Evolutionary conservation across 208 protist genomes (phyloP).

Genomic region (Leishmania aethiopica): DNA sequence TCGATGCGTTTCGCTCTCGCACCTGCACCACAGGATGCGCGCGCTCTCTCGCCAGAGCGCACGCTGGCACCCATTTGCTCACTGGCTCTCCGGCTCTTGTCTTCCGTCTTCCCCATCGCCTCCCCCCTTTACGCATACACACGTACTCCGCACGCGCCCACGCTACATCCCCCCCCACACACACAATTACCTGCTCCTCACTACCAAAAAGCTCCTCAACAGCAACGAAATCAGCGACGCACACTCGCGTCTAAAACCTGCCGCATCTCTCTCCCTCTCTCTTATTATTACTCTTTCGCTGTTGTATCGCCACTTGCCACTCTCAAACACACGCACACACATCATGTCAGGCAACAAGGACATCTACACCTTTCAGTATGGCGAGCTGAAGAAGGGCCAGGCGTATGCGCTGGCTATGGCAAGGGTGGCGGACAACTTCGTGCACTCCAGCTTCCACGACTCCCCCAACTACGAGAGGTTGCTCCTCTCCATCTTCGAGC

Average conservation of each 20-base stretch:
- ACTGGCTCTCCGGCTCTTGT: not conserved
- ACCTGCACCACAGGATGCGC: not conserved
- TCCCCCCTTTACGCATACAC: not conserved
- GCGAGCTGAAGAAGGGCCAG: slow-evolving; percentile 59
- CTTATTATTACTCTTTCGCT: not conserved
- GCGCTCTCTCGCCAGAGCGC: not conserved
- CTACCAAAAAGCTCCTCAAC: not conserved
- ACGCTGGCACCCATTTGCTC: not conserved
- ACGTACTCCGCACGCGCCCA: not conserved
- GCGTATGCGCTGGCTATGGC: slow-evolving; percentile 66
- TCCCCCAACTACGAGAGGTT: slow-evolving; percentile 69
- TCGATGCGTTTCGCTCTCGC: not conserved
- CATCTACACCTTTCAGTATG: slow-evolving; percentile 78
- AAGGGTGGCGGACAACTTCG: slow-evolving; percentile 59
- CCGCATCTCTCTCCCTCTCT: not conserved
- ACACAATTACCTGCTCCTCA: not conserved
- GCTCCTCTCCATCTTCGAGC: slow-evolving; percentile 42
- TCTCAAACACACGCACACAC: not conserved
- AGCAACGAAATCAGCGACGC: not conserved
- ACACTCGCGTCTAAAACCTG: slow-evolving; percentile 5
- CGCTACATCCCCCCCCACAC: not conserved
- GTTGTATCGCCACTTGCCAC: not conserved
- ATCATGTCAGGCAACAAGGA: slow-evolving; percentile 43
- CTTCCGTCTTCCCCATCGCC: not conserved
- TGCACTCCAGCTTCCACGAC: slow-evolving; percentile 50